These are phyloP conservation scores for Saccharomyces hybrid DNA, from an alignment of 1,139 yeast species.

Conservation along the genomic window DNA sequence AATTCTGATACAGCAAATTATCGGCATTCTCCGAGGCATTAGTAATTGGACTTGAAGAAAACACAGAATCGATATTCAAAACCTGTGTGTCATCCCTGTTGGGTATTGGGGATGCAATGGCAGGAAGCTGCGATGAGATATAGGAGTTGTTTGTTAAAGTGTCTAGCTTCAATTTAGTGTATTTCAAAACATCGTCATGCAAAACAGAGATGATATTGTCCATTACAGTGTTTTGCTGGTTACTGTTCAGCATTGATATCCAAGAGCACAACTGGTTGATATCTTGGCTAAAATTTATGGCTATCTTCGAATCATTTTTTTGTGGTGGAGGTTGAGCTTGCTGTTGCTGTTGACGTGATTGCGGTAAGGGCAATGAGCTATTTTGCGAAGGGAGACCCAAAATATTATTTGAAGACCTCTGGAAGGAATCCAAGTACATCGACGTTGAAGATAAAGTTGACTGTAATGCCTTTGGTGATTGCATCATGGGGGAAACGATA, in stretches of 20 bases:
- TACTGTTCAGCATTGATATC: slow-evolving; percentile 50
- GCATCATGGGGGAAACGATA: slow-evolving; percentile 21
- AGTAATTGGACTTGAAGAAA: slow-evolving; percentile 6
- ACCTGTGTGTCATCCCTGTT: slow-evolving; percentile 13
- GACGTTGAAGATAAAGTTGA: slow-evolving; percentile 11
- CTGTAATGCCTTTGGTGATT: slow-evolving; percentile 11
- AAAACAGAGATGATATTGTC: slow-evolving; percentile 49
- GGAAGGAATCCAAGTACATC: slow-evolving; percentile 8
- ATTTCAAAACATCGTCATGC: slow-evolving; percentile 42
- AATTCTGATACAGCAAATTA: slow-evolving; percentile 16
- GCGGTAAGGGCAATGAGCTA: slow-evolving; percentile 25
- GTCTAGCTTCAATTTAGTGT: slow-evolving; percentile 38
- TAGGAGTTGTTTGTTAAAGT: slow-evolving; percentile 27
- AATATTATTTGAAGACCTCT: slow-evolving; percentile 4
- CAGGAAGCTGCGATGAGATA: slow-evolving; percentile 3
- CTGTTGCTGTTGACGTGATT: slow-evolving; percentile 7
- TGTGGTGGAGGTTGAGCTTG: slow-evolving; percentile 4
- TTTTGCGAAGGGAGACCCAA: slow-evolving; percentile 33
- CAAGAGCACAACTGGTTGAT: slow-evolving; percentile 50
- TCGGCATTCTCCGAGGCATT: slow-evolving; percentile 7
- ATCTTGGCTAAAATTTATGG: slow-evolving; percentile 38
- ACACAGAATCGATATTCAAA: slow-evolving; percentile 16
- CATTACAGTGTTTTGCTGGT: slow-evolving; percentile 51
- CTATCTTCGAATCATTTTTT: slow-evolving; percentile 16
- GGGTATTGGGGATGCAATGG: slow-evolving; percentile 1